Evolutionary conservation across 306 rosid species (phyloP).

Genomic region (Trifolium repens): DNA sequence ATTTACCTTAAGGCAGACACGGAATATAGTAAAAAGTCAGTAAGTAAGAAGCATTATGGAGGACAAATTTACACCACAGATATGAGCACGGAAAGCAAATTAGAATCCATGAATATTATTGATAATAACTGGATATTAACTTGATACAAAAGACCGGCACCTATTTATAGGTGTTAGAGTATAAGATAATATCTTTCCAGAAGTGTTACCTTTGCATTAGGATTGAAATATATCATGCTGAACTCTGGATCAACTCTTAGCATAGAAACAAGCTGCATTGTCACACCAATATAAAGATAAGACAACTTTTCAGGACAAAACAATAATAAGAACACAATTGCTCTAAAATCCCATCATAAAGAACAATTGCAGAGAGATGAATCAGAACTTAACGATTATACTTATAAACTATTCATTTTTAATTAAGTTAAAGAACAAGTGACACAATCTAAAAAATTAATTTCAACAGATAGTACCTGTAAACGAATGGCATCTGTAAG

Average conservation of each 20-base stretch:
- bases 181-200: conserved; percentile 2
- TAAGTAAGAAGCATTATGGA: conserved; percentile 13
- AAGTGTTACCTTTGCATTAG: conserved; percentile 71
- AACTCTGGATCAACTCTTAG: conserved; percentile 76
- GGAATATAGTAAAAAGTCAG: conserved; percentile 24
- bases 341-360: conserved; percentile 31
- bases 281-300: conserved; percentile 47
- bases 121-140: not conserved
- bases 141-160: not conserved
- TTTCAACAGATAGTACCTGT: conserved; percentile 62
- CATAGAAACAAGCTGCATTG: conserved; percentile 86
- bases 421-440: conserved; percentile 26
- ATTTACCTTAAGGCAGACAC: conserved; percentile 56
- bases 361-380: conserved; percentile 25
- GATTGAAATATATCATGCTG: conserved; percentile 75
- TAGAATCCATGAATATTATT: not conserved
- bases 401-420: conserved; percentile 19
- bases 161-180: not conserved
- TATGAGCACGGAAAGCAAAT: not conserved
- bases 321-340: conserved; percentile 26
- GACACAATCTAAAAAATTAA: conserved; percentile 2
- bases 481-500: conserved; percentile 80
- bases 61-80: not conserved
- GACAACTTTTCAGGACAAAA: conserved; percentile 46
- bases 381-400: conserved; percentile 14